Evolutionary conservation across 1,284 basidiomycete genomes (phyloP), one percentile per base, ranked within the genome.

Genomic region (Phenoliferia sp.): DNA sequence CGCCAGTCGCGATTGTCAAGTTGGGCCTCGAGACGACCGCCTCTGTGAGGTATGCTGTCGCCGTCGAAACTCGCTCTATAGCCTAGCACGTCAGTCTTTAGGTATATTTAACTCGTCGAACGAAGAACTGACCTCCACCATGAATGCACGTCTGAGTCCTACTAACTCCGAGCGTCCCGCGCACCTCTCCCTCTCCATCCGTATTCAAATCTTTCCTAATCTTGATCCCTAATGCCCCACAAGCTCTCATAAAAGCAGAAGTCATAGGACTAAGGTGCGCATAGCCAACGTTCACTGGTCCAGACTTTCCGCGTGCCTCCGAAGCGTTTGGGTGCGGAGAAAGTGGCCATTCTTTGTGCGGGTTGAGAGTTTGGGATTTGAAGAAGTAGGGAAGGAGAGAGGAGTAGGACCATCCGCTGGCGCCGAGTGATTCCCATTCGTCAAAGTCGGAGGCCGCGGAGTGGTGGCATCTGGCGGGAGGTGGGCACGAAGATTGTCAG

Each of bases 1-100:
- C 83, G 54, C 82, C 79, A 12, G 83, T 82, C 1, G 82, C 81
- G 33, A 89, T 83, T 34, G 81, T 86, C 1, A 89, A 80, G 73
- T 89, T 89, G 22, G 83, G 82, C 50, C 88, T 82, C 2, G 81
- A 80, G 10, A 88, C 80, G 2, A 88, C 87, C 0, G 84, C 80
- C 1, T 83, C 78, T 0, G 87, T 88, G 32, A 89, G 81, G 73
- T 89, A 89, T 0, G 85, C 86, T 1, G 83, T 79, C 73, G 88
- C 86, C 0, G 85, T 82, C 1, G 86, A 85, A 2, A 86, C 85
- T 1, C 88, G 84, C n/a, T 56, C 52, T 32, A 44, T 44, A 44
- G 12, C 39, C n/a, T n/a, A n/a, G n/a, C n/a, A n/a, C n/a, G n/a
- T n/a, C 39, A 22, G 12, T 44, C 39, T 44, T 12, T 12, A 44